Conservation (phyloP, 176 grass and related monocot species). For the Alopecurus myosuroides region DNA sequence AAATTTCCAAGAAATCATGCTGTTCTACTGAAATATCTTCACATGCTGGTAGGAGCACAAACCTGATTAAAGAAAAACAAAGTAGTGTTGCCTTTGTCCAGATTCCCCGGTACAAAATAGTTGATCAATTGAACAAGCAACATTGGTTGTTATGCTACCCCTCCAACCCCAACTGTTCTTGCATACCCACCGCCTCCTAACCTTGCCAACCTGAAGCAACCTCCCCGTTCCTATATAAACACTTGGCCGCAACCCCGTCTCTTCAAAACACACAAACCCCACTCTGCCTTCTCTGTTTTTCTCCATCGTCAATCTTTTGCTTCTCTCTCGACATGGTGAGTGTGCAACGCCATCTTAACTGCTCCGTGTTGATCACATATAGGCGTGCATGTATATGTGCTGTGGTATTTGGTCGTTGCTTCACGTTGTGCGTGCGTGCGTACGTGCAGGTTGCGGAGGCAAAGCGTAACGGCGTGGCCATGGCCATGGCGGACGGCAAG, state of each 20-base stretch:
- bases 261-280: constrained; percentile 13
- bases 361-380: background rate
- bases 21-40: background rate
- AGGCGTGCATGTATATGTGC: background rate
- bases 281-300: background rate
- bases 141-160: constrained; percentile 39
- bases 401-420: background rate
- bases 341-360: background rate
- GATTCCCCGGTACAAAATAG: background rate
- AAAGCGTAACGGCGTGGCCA: constrained; percentile 18
- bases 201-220: background rate
- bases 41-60: background rate
- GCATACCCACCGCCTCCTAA: background rate
- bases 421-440: background rate
- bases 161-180: constrained; percentile 47
- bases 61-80: background rate
- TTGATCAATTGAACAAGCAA: background rate
- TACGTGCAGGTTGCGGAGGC: constrained; percentile 42
- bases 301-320: background rate
- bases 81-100: background rate
- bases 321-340: constrained; percentile 37
- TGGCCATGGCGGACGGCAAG: background rate
- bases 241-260: background rate
- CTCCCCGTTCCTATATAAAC: constrained; percentile 10
- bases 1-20: background rate